Base-by-base conservation (phyloP, 2,329 filamentous ascomycete species). In the Sporothrix mexicana region DNA sequence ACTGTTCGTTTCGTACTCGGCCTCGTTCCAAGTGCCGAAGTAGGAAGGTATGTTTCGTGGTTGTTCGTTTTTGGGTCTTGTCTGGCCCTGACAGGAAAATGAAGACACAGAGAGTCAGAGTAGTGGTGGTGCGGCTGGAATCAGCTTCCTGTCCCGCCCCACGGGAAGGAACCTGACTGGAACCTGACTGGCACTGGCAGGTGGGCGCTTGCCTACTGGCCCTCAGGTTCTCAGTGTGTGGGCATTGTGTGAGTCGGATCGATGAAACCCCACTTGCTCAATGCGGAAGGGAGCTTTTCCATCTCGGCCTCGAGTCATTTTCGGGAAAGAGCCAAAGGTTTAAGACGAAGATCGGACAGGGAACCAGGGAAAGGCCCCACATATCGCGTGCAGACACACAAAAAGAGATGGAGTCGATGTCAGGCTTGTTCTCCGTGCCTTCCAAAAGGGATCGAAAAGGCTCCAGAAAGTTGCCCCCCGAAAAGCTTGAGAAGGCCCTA, bases 31-130 rank as follows among this genome's bases (percentile, higher is more conserved):
- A 66, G 67, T 70, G 59, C 72, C 72, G 72, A 73, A 73, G 66
- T 66, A 69, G 71, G 72, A 73, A 73, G 72, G 72, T 73, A 64
- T 73, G 71, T 72, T 68, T 30, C 30, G 25, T 25, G 41, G 30
- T 36, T 57, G 47, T 57, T 13, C n/a, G 15, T 30, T 57, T 51
- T n/a, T n/a, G 41, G 59, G 30, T 36, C 30, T 36, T 36, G 30
- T 36, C 30, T 36, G 30, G 30, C 30, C 30, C 30, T 36, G 30
- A 36, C 2, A 53, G n/a, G 59, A n/a, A 62, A 20, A 25, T 30
- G 43, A 64, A 61, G n/a, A 13, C 23, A 36, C 7, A 53, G 30
- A n/a, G 30, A 64, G 45, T 17, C 23, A 47, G 45, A 41, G 9
- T 15, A 13, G 23, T 59, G 68, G 66, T 30, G 64, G 25, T 41